Evolutionary conservation across 2,329 filamentous ascomycete species (phyloP).

Genomic region (Zalaria sp.): DNA sequence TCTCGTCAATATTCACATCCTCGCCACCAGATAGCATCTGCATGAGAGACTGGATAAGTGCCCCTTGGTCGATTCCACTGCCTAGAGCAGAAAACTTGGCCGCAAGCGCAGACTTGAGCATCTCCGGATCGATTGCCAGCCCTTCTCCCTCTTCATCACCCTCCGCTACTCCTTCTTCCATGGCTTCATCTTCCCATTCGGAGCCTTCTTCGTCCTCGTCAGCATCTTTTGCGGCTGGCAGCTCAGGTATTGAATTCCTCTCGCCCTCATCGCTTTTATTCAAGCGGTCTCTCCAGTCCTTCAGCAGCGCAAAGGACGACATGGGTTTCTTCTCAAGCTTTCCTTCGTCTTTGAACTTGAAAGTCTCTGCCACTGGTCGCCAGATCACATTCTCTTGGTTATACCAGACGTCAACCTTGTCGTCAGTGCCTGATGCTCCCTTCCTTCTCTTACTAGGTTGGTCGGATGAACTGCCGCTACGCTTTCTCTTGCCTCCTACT

Average conservation of each 20-base stretch:
- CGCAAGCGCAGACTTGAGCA: constrained; percentile 19
- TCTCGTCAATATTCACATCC: constrained; percentile 24
- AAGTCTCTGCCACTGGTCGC: not conserved
- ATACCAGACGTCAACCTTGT: no score
- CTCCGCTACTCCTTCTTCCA: constrained; percentile 8
- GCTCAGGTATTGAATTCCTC: not conserved
- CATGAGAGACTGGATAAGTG: constrained; percentile 27
- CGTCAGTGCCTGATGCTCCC: not conserved
- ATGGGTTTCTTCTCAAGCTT: constrained; percentile 6
- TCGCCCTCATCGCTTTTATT: constrained; percentile 6
- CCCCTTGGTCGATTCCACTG: constrained; percentile 22
- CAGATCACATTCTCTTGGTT: not conserved
- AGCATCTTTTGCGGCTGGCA: not conserved
- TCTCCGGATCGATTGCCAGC: constrained; percentile 21
- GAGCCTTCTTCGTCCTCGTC: constrained; percentile 5
- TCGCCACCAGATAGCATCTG: constrained; percentile 30
- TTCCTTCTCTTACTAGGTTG: not conserved
- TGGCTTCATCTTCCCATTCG: constrained; percentile 9
- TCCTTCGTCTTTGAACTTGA: constrained; percentile 11
- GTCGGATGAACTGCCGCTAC: not conserved
- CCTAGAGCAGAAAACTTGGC: constrained; percentile 13
- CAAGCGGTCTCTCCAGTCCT: constrained; percentile 30
- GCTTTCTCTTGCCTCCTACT: constrained; percentile 17
- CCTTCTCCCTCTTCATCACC: constrained; percentile 6
- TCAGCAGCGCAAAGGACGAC: constrained; percentile 24